Conservation (phyloP, 495 filamentous ascomycete species). For the Penicillium robsamsonii region DNA sequence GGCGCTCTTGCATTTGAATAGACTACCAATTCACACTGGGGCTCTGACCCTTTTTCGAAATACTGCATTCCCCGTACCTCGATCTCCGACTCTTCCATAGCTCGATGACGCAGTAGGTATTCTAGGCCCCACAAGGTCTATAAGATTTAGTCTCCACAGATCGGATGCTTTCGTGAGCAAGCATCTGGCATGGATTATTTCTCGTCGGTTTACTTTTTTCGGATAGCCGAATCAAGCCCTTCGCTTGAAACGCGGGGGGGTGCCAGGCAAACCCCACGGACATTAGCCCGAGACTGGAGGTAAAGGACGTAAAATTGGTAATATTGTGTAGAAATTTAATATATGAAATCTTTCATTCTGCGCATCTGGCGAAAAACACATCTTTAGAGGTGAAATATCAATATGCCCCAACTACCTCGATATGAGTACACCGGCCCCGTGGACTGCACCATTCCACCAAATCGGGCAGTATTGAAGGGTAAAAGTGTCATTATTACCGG, state of each 20-base stretch:
- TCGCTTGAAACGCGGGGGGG: constrained; percentile 4
- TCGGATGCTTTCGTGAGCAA: neutral
- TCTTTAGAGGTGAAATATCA: neutral
- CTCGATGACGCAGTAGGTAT: constrained; percentile 3
- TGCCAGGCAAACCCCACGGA: neutral
- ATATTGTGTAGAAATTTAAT: neutral
- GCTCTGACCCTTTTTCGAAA: neutral
- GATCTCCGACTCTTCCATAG: neutral
- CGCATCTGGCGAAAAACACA: neutral
- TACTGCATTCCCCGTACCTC: neutral
- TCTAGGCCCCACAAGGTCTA: neutral
- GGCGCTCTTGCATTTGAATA: constrained; percentile 23
- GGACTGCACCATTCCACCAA: constrained; percentile 3
- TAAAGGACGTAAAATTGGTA: neutral
- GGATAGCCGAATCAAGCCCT: constrained; percentile 4
- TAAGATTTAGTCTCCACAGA: neutral
- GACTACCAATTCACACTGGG: constrained; percentile 24
- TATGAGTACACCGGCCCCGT: neutral
- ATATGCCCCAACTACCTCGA: neutral
- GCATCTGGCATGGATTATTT: neutral
- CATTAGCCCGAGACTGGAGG: constrained; percentile 18
- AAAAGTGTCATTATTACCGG: too few relatives aligned
- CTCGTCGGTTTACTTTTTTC: constrained; percentile 9
- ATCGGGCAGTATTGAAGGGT: constrained; percentile 7
- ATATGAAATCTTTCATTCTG: neutral